Conservation (phyloP, 1,284 basidiomycete species). For the Blastosporella zonata region DNA sequence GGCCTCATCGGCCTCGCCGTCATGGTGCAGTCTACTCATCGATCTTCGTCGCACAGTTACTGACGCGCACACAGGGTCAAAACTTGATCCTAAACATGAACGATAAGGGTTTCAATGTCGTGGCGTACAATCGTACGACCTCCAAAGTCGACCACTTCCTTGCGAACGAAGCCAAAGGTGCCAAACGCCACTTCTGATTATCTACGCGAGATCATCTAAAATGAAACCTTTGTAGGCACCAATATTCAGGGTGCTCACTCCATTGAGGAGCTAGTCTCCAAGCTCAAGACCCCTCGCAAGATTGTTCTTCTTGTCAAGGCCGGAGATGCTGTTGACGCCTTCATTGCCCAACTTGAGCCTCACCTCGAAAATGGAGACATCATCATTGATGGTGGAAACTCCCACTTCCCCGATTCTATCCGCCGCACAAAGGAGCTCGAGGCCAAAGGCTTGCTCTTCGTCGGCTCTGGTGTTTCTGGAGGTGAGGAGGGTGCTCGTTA, state of each 20-base stretch:
- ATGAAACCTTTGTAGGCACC: slow-evolving; percentile 62
- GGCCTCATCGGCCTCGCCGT: slow-evolving; percentile 95
- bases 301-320: slow-evolving; percentile 97
- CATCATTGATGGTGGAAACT: slow-evolving; percentile 99
- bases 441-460: slow-evolving; percentile 92
- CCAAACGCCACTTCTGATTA: slow-evolving; percentile 24
- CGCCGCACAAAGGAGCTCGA: slow-evolving; percentile 94
- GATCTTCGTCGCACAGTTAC: slow-evolving; percentile 8
- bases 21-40: slow-evolving; percentile 63
- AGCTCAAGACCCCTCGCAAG: slow-evolving; percentile 83
- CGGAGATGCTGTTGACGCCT: slow-evolving; percentile 74
- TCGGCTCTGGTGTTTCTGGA: slow-evolving; percentile 98
- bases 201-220: slow-evolving; percentile 23
- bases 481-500: slow-evolving; percentile 99
- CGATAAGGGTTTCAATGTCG: slow-evolving; percentile 98
- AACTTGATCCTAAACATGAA: slow-evolving; percentile 98
- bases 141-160: slow-evolving; percentile 97
- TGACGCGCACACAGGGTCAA: slow-evolving; percentile 65
- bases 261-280: slow-evolving; percentile 82
- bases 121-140: slow-evolving; percentile 96
- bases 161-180: slow-evolving; percentile 96
- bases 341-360: slow-evolving; percentile 71
- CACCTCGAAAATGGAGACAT: slow-evolving; percentile 82
- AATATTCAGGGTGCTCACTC: slow-evolving; percentile 95
- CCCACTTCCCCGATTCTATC: slow-evolving; percentile 98